phyloP scores from a whole-genome alignment of 108 stramenopile genomes.

The Skeletonema marinoi region DNA sequence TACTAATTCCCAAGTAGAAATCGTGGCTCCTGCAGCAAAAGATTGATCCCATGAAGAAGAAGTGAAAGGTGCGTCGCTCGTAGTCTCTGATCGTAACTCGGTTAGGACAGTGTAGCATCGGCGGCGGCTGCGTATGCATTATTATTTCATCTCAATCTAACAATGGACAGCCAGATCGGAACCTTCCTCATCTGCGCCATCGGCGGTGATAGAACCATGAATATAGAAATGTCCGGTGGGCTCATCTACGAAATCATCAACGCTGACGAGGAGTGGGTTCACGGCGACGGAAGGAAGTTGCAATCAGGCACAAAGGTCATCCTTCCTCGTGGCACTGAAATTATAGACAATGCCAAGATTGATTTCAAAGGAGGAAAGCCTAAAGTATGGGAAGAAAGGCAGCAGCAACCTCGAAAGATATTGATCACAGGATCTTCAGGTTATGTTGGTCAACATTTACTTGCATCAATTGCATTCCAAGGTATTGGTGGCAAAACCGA shows the following conservation, averaged over 20 bases:
- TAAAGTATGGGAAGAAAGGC: neutral
- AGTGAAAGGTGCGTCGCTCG: too few relatives aligned
- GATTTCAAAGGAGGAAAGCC: neutral
- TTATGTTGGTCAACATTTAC: conserved; percentile 79
- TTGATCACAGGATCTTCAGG: conserved; percentile 79
- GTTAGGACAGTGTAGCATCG: too few relatives aligned
- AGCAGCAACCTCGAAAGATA: conserved; percentile 16
- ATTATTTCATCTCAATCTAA: neutral
- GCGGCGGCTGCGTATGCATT: too few relatives aligned
- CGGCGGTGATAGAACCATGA: neutral
- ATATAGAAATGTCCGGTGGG: neutral
- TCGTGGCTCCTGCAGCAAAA: too few relatives aligned
- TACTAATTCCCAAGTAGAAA: neutral
- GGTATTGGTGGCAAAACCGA: neutral
- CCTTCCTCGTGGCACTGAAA: neutral
- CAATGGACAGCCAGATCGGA: neutral
- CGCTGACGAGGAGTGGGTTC: neutral
- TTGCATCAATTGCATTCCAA: conserved; percentile 42
- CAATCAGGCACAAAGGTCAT: neutral
- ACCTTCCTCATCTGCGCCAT: neutral
- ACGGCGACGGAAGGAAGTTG: neutral
- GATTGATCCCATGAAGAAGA: too few relatives aligned
- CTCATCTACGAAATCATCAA: conserved; percentile 4
- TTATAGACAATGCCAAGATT: neutral
- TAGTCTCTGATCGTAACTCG: too few relatives aligned